Percentiles rank a stretch among this genome's conserved stretches.
Conservation (phyloP, 2,329 filamentous ascomycete species). For the Colletotrichum falcatum region DNA sequence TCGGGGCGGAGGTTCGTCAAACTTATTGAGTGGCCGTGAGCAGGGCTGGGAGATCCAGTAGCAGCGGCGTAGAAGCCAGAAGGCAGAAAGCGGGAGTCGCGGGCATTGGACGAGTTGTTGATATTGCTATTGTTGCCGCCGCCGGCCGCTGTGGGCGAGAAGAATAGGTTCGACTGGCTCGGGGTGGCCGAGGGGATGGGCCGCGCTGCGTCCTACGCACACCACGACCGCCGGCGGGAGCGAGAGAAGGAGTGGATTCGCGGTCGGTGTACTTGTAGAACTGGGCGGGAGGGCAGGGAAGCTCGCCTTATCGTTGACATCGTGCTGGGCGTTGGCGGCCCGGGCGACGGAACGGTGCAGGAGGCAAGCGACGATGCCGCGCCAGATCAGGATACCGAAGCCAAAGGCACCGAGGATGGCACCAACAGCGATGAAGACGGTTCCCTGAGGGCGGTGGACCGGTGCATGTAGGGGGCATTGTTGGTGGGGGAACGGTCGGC, state of each 20-base stretch:
- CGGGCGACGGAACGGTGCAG: conserved; percentile 91
- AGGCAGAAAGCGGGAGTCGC: conserved; percentile 85
- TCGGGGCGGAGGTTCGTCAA: conserved; percentile 72
- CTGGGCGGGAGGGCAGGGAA: conserved; percentile 68
- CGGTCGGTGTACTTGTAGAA: conserved; percentile 75
- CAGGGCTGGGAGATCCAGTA: conserved; percentile 59
- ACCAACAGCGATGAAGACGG: conserved; percentile 95
- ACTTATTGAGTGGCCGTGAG: conserved; percentile 67
- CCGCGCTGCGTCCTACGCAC: conserved; percentile 65
- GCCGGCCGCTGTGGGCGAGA: conserved; percentile 87
- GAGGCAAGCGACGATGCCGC: conserved; percentile 87
- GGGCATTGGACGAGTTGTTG: conserved; percentile 56
- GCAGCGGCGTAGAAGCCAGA: conserved; percentile 90
- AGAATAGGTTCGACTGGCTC: conserved; percentile 84
- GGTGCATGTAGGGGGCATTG: conserved; percentile 91
- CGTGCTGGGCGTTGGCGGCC: conserved; percentile 80
- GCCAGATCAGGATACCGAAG: conserved; percentile 87
- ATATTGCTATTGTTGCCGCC: conserved; percentile 66
- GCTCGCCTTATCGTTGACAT: conserved; percentile 76
- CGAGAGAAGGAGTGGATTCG: conserved; percentile 65
- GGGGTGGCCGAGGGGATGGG: conserved; percentile 67
- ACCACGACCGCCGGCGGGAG: conserved; percentile 62
- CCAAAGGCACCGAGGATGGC: conserved; percentile 87
- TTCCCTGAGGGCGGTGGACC: conserved; percentile 86
- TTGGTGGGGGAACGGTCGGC: conserved; percentile 84